Base-by-base conservation (phyloP, 805 yeast species). In the Spencermartinsiella europaea region DNA sequence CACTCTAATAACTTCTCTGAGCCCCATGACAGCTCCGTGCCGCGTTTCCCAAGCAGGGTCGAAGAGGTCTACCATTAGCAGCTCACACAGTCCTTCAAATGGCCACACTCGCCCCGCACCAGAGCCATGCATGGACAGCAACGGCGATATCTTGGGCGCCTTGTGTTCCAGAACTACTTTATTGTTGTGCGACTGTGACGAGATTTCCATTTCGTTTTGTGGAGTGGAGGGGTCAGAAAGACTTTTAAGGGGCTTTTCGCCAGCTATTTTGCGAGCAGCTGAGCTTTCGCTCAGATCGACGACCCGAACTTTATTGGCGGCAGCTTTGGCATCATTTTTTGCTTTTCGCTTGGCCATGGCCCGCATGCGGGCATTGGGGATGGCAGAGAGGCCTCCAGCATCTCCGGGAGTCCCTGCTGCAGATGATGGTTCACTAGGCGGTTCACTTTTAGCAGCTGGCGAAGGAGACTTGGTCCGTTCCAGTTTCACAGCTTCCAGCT, bases 11-110 rank as follows among this genome's bases (percentile, higher is more conserved):
- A 93, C 74, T 63, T 93, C 99, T 61, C 98, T 74, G 34, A 93
- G 69, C 0, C 98, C 98, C 57, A 93, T 73, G 2, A 95, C 85
- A 0, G 97, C 89, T 31, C 99, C 99, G 66, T 93, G 99, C 56
- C 99, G 78, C 14, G 83, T 74, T 67, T 93, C 98, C 99, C 99
- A 93, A 37, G 74, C 73, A 35, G 87, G 95, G 50, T 83, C 81
- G 61, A 87, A 87, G 48, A 93, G 67, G 56, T 89, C 96, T 34
- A 79, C 79, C 49, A 88, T 68, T 34, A 93, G 66, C 19, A 89
- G 69, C 61, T 87, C 97, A 64, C 83, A 89, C 10, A 91, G 82
- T 16, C 96, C 95, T 70, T 90, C 96, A 56, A 90, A 87, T 45
- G 88, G 95, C 97, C 98, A 93, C 0, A 86, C 83, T 34, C 82